phyloP scores from a whole-genome alignment of 2,329 filamentous ascomycete genomes.

The Camillea tinctor region DNA sequence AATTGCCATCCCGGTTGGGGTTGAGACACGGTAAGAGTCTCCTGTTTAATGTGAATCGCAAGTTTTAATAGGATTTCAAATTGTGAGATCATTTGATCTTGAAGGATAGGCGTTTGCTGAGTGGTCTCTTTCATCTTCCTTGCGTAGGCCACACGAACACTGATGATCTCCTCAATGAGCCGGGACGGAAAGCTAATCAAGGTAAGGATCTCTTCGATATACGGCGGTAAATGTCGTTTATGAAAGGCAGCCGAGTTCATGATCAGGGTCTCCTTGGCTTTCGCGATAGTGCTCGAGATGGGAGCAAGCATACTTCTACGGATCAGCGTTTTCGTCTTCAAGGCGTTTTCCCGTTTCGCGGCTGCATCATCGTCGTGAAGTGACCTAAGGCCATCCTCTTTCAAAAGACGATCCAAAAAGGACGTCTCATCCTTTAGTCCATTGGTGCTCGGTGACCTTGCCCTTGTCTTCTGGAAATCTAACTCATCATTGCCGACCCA shows the following conservation, averaged over 20 bases:
- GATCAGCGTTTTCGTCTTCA: conserved; percentile 39
- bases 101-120: conserved; percentile 88
- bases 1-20: conserved; percentile 93
- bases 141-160: conserved; percentile 84
- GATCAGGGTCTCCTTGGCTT: conserved; percentile 90
- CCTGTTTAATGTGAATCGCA: conserved; percentile 87
- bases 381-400: conserved; percentile 91
- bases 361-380: conserved; percentile 69
- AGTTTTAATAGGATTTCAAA: conserved; percentile 92
- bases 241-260: conserved; percentile 80
- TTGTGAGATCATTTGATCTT: conserved; percentile 96
- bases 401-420: conserved; percentile 91
- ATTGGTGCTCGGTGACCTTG: conserved; percentile 65
- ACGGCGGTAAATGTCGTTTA: conserved; percentile 87
- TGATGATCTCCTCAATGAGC: conserved; percentile 94
- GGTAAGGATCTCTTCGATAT: conserved; percentile 93
- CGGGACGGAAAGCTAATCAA: conserved; percentile 97
- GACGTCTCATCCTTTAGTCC: conserved; percentile 86
- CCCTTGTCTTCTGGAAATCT: conserved; percentile 78
- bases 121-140: conserved; percentile 94
- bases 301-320: conserved; percentile 78
- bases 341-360: conserved; percentile 32
- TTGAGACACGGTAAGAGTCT: conserved; percentile 79
- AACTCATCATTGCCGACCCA: conserved; percentile 98
- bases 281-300: conserved; percentile 82